phyloP scores from a whole-genome alignment of 2,329 filamentous ascomycete species.

The Dactylellina parvicollis region DNA sequence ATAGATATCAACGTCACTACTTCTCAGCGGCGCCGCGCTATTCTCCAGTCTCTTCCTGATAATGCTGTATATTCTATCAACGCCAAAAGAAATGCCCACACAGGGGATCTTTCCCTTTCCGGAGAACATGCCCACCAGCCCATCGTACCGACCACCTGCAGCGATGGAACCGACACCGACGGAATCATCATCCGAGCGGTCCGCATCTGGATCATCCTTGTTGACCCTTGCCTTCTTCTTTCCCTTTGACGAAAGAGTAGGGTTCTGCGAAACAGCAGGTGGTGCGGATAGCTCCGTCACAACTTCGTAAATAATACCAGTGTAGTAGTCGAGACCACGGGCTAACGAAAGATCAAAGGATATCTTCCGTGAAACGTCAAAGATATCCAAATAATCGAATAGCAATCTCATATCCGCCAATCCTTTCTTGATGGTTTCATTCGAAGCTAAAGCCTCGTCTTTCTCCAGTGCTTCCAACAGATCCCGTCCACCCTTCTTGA shows the following conservation, averaged over 20 bases:
- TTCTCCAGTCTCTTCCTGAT: constrained; percentile 78
- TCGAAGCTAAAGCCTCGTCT: constrained; percentile 74
- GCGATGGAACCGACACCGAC: constrained; percentile 87
- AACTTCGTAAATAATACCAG: constrained; percentile 88
- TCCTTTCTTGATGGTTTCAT: constrained; percentile 79
- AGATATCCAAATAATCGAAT: constrained; percentile 82
- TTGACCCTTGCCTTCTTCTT: constrained; percentile 66
- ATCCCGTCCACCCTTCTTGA: constrained; percentile 74
- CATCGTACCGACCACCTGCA: constrained; percentile 89
- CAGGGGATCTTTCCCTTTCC: constrained; percentile 87
- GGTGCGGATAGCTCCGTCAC: constrained; percentile 81
- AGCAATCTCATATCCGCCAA: constrained; percentile 82
- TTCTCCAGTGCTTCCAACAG: constrained; percentile 75
- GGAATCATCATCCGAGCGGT: constrained; percentile 80
- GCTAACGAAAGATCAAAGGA: constrained; percentile 92
- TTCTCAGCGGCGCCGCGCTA: constrained; percentile 67
- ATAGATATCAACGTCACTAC: constrained; percentile 85
- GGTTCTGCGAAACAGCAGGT: constrained; percentile 59
- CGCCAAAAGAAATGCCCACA: constrained; percentile 90
- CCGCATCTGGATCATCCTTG: constrained; percentile 68
- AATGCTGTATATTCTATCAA: constrained; percentile 94
- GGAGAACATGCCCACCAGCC: constrained; percentile 91
- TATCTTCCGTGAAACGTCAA: constrained; percentile 75
- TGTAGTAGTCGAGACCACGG: constrained; percentile 92
- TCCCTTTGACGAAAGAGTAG: constrained; percentile 63